phyloP scores from a whole-genome alignment of 306 rosid genomes.

The Trichosanthes truncata region DNA sequence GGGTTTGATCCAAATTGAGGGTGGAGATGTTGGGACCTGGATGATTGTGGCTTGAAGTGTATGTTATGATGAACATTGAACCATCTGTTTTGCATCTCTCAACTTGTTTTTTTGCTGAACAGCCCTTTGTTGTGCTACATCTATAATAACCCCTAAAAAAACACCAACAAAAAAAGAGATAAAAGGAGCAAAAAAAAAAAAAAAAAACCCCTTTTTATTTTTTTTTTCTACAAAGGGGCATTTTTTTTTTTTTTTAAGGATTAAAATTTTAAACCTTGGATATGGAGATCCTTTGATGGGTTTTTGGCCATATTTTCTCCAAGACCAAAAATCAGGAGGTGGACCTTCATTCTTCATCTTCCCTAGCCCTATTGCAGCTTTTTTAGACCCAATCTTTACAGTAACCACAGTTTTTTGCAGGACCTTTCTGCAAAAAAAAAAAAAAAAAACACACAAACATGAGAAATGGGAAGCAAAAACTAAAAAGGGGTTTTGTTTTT shows the following conservation, averaged over 20 bases:
- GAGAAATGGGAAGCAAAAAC: neutral
- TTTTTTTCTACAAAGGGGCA: neutral
- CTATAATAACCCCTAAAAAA: conserved; percentile 65
- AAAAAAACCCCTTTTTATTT: too few relatives aligned
- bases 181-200: neutral
- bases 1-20: conserved; percentile 18
- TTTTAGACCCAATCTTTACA: conserved; percentile 56
- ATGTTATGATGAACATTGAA: conserved; percentile 74
- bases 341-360: conserved; percentile 81
- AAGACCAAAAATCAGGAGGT: conserved; percentile 89
- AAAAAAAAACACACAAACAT: neutral
- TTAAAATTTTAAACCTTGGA: conserved; percentile 77
- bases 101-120: conserved; percentile 91
- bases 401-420: conserved; percentile 59
- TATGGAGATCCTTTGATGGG: conserved; percentile 93
- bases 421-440: conserved; percentile 35
- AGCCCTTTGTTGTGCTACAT: conserved; percentile 84
- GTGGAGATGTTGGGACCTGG: conserved; percentile 43
- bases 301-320: conserved; percentile 98
- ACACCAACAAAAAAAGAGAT: neutral
- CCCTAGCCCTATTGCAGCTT: conserved; percentile 41
- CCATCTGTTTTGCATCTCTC: conserved; percentile 86
- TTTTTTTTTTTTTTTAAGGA: neutral
- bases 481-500: neutral
- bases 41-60: conserved; percentile 72